Evolutionary conservation across 2,329 filamentous ascomycete species (phyloP), one percentile per base, ranked within the genome.

Genomic region (Colletotrichum coccodes): DNA sequence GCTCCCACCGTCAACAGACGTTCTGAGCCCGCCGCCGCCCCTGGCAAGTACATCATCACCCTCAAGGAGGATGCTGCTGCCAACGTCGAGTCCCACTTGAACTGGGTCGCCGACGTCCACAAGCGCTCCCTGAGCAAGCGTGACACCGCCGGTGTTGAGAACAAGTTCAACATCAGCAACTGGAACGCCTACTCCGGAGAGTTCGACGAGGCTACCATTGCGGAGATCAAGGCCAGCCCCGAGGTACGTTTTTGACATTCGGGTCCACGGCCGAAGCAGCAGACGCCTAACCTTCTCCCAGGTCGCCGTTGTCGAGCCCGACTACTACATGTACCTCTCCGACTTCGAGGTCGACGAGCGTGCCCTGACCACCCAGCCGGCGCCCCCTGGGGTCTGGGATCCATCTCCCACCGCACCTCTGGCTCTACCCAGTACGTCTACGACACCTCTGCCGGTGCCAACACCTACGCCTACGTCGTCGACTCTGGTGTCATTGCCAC

Each of bases 401-500:
- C 82, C 36, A 76, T 86, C 70, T 86, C 85, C 8, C 79, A 81
- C 74, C 73, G 76, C 21, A 78, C 73, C 21, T 72, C 76, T 23
- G 77, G 76, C 38, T 76, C 72, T 8, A 77, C 60, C 14, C 73
- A 76, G 54, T 86, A 85, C 71, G 69, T 76, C 32, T 85, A 85
- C 73, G 81, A 85, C 68, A 65, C 72, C 9, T 78, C 73, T 23
- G 81, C 82, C 26, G 84, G 84, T 16, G 63, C 74, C 16, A 79
- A 76, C 36, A 82, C 78, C 59, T 88, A 81, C 68, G 78, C 83
- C 56, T 90, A 89, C 74, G 76, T 90, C 59, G 77, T 89, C 63
- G 87, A 90, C 75, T 87, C 84, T 0, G 87, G 87, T 42, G 83
- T 89, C 60, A 79, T 81, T 47, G 80, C 77, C 23, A 64, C 74